Conservation (phyloP, 2,329 filamentous ascomycete species). For the Bipolaris victoriae region DNA sequence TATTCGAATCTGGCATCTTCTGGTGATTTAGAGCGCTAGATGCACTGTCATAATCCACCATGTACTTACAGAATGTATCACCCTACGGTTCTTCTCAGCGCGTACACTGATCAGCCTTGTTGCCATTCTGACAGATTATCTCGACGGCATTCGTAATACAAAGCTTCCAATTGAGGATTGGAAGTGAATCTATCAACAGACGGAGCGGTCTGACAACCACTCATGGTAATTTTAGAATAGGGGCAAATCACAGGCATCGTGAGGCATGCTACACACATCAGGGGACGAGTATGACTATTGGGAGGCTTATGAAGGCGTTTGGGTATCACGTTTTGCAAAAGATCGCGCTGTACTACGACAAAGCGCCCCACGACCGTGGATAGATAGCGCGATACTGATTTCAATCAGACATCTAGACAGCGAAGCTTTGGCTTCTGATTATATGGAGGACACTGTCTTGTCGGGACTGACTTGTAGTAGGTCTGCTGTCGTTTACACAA, state of each 20-base stretch:
- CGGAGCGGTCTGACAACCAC: not conserved
- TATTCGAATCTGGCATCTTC: not conserved
- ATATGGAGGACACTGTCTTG: not conserved
- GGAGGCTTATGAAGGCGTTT: constrained; percentile 6
- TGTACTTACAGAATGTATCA: not conserved
- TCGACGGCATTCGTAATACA: not conserved
- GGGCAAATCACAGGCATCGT: not conserved
- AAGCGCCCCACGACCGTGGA: not conserved
- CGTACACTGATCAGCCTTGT: not conserved
- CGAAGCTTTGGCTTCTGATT: not conserved
- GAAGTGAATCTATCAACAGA: not conserved
- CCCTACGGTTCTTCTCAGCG: not conserved
- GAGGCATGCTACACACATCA: not conserved
- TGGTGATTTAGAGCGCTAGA: not conserved
- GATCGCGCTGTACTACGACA: constrained; percentile 6
- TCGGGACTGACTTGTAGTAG: constrained; percentile 11
- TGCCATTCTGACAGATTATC: not conserved
- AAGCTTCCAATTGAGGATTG: not conserved
- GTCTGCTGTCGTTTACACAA: constrained; percentile 3
- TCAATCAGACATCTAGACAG: not conserved
- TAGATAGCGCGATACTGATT: not conserved
- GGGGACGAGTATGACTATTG: not conserved
- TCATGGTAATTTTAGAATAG: not conserved
- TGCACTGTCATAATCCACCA: not conserved
- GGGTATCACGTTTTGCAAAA: constrained; percentile 5